A percentile compares a stretch with the other conserved stretches of the same genome.
Conservation (phyloP, 129 eudicot species). For the Escallonia herrerae region DNA sequence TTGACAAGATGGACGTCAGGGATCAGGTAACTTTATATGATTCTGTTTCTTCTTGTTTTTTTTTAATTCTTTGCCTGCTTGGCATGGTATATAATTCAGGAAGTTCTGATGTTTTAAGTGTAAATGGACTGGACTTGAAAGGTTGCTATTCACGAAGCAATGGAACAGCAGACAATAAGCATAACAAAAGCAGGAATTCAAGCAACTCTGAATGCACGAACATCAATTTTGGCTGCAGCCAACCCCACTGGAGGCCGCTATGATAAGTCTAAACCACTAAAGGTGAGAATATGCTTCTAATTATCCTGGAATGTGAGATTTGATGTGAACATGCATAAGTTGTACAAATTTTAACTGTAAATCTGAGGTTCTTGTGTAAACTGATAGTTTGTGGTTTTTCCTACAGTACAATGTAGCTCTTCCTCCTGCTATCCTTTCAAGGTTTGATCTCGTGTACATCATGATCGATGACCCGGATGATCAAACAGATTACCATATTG, state of each 20-base stretch:
- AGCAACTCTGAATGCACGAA: conserved; percentile 89
- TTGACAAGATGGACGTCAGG: conserved; percentile 94
- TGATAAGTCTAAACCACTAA: conserved; percentile 86
- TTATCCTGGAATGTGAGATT: not conserved
- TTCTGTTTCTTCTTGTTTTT: not conserved
- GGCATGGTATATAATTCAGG: not conserved
- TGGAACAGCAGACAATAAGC: conserved; percentile 98
- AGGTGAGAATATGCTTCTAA: conserved; percentile 36
- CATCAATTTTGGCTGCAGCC: conserved; percentile 97
- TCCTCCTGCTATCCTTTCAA: conserved; percentile 98
- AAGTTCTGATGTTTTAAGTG: conserved; percentile 14
- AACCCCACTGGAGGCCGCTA: conserved; percentile 97
- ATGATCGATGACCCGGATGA: conserved; percentile 99
- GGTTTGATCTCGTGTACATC: conserved; percentile 92
- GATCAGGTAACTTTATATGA: conserved; percentile 63
- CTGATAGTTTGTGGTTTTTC: not conserved
- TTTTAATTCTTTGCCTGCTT: not conserved
- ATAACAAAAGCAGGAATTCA: conserved; percentile 98
- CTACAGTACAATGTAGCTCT: conserved; percentile 95
- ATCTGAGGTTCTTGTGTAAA: not conserved
- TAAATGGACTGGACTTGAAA: conserved; percentile 8
- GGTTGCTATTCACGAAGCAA: conserved; percentile 99
- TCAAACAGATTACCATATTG: conserved; percentile 81
- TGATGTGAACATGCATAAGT: not conserved
- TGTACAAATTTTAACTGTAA: not conserved